phyloP scores from a whole-genome alignment of 768 basidiomycete genomes.

The Trametes maxima region DNA sequence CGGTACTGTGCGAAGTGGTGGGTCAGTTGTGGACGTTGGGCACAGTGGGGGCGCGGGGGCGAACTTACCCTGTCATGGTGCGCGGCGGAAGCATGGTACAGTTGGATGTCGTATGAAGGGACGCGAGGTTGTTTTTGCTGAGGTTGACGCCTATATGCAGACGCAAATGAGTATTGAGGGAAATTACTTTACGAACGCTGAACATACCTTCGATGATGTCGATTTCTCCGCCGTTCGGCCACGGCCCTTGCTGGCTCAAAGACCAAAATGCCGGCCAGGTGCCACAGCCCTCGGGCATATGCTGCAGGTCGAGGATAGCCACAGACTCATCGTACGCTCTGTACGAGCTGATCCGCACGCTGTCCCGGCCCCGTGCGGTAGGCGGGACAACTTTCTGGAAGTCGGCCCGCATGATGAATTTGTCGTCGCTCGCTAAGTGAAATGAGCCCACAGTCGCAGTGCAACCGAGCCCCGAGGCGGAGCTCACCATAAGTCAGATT shows the following conservation, averaged over 20 bases:
- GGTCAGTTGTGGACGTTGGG: neutral
- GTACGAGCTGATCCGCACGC: slow-evolving; percentile 54
- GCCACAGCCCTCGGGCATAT: slow-evolving; percentile 62
- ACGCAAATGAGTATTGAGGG: neutral
- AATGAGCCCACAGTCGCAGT: neutral
- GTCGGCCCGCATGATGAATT: slow-evolving; percentile 64
- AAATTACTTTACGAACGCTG: neutral
- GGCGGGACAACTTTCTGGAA: slow-evolving; percentile 39
- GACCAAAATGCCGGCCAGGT: slow-evolving; percentile 74
- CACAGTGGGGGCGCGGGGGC: neutral
- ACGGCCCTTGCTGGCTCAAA: slow-evolving; percentile 49
- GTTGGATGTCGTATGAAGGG: slow-evolving; percentile 54
- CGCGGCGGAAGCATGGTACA: slow-evolving; percentile 49
- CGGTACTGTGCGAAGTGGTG: slow-evolving; percentile 33
- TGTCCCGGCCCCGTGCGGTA: slow-evolving; percentile 52
- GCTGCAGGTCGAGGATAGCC: slow-evolving; percentile 52
- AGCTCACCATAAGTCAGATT: slow-evolving; percentile 52
- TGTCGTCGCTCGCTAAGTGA: slow-evolving; percentile 37
- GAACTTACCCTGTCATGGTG: slow-evolving; percentile 49
- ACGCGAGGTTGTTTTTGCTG: slow-evolving; percentile 47
- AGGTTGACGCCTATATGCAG: slow-evolving; percentile 48
- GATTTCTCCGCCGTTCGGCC: slow-evolving; percentile 65
- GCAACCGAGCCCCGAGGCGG: neutral
- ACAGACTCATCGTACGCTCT: slow-evolving; percentile 48
- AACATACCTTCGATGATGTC: slow-evolving; percentile 59